Evolutionary conservation across 805 yeast genomes (phyloP), one percentile per base, ranked within the genome.

Genomic region (Teunomyces lycoperdinae): DNA sequence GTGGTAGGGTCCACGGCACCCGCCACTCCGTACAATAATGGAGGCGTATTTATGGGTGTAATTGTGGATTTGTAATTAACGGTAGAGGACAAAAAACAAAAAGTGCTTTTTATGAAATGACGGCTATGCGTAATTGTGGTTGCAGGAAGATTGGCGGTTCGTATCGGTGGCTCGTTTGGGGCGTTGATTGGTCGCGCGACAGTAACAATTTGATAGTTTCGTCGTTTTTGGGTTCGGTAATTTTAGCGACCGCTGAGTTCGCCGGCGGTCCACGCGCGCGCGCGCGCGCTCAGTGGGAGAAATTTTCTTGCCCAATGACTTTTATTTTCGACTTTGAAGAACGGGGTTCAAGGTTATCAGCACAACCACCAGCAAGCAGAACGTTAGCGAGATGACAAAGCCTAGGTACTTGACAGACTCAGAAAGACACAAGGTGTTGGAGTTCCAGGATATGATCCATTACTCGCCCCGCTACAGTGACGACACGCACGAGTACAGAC

Each of bases 391-490:
- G 27, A 55, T 58, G 75, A 71, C 66, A 57, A 76, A 81, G 67
- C 77, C 84, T 42, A 81, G 98, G 63, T 85, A 84, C 60, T 78
- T 94, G 44, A 77, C 94, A 1, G 92, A 87, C 33, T 74, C 83
- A 27, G 99, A 94, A 65, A 76, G 95, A 54, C 89, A 90, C 31
- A 83, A 92, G 44, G 85, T 92, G 34, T 81, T 87, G 57, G 96
- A 92, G 63, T 94, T 89, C 63, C 95, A 88, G 63, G 98, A 94
- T 48, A 81, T 86, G 67, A 94, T 94, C 58, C 97, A 94, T 67
- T 94, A 94, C 64, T 89, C 97, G 8, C 94, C 95, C 48, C 76
- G 96, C 59, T 94, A 92, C 70, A 83, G 90, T 17, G 99, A 94
- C 62, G 98, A 92, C 62, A 79, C 84, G 38, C 86, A 80, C 62